These are phyloP conservation scores for Pseudogymnoascus sp. DNA, from an alignment of 2,329 filamentous ascomycete species.

Conservation along the genomic window DNA sequence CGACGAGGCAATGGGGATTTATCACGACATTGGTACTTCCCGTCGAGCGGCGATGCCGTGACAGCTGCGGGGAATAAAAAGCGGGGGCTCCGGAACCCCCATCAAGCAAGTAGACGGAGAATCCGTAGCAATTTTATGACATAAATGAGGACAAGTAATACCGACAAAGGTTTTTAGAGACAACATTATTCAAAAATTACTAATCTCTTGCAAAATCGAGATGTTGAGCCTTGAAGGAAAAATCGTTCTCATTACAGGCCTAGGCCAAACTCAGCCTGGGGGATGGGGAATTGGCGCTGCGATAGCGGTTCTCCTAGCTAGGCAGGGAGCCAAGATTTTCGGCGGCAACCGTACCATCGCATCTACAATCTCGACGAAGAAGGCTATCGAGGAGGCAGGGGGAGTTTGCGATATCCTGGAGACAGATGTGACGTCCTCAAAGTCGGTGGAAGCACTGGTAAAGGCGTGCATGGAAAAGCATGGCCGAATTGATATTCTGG, in stretches of 20 bases:
- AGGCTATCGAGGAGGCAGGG: conserved; percentile 33
- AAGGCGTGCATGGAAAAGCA: conserved; percentile 44
- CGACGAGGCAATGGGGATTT: neutral
- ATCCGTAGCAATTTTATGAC: neutral
- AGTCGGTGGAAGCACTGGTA: conserved; percentile 46
- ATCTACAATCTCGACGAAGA: conserved; percentile 34
- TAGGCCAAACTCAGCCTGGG: conserved; percentile 36
- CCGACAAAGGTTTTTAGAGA: neutral
- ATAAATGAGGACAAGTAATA: neutral
- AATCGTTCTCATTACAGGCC: conserved; percentile 38
- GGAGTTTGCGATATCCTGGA: conserved; percentile 37
- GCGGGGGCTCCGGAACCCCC: neutral
- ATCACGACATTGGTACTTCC: neutral
- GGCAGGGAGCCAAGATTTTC: conserved; percentile 41
- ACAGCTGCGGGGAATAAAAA: neutral
- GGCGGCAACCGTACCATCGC: conserved; percentile 41
- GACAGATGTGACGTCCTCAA: conserved; percentile 46
- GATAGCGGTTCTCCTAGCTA: conserved; percentile 39
- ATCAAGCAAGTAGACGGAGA: neutral
- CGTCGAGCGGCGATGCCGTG: neutral
- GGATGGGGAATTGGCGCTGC: conserved; percentile 47
- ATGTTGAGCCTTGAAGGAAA: conserved; percentile 36
- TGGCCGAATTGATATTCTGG: conserved; percentile 51
- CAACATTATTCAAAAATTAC: neutral
- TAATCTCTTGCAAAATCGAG: neutral